Evolutionary conservation across 768 basidiomycete genomes (phyloP), one percentile per base, ranked within the genome.

Genomic region (Hortiboletus campestris): DNA sequence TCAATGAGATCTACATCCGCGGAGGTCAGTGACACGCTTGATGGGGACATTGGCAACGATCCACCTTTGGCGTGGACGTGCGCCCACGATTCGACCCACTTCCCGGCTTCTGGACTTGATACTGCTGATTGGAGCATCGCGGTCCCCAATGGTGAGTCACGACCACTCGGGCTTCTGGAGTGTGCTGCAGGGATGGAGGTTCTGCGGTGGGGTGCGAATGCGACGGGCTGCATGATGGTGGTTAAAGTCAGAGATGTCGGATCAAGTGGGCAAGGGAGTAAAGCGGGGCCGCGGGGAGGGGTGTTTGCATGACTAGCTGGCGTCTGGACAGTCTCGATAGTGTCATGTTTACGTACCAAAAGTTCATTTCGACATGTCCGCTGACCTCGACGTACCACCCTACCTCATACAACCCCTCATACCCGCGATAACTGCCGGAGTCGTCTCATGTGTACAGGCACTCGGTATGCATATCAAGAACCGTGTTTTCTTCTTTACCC

Each of bases 71-170:
- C 87, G 34, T 76, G 66, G 17, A 84, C 76, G 3, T 63, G 59
- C 56, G 74, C 72, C 89, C 89, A 91, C 14, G 75, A 73, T 52
- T 76, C 71, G 31, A 84, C 71, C 86, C 88, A 88, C 44, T 77
- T 71, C 44, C 77, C 75, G 12, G 75, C 71, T 25, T 80, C 78
- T 44, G 69, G 59, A 8, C 65, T 59, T 32, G 57, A 16, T 40
- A 47, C 28, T 2, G 34, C 43, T 31, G 64, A 56, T 59, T 54
- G 64, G 35, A 39, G 22, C 16, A 55, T 39, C 35, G 58, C 44
- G 11, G 45, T 13, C 29, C 55, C 53, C 25, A 35, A 19, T 5
- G 67, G 65, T 8, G 60, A 65, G 4, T 71, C 61, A 42, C 55
- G 48, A 19, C 63, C 55, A 13, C 57, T 54, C 0, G 61, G 25